Evolutionary conservation across 2,329 filamentous ascomycete species (phyloP).

Genomic region (Fusarium sp.): DNA sequence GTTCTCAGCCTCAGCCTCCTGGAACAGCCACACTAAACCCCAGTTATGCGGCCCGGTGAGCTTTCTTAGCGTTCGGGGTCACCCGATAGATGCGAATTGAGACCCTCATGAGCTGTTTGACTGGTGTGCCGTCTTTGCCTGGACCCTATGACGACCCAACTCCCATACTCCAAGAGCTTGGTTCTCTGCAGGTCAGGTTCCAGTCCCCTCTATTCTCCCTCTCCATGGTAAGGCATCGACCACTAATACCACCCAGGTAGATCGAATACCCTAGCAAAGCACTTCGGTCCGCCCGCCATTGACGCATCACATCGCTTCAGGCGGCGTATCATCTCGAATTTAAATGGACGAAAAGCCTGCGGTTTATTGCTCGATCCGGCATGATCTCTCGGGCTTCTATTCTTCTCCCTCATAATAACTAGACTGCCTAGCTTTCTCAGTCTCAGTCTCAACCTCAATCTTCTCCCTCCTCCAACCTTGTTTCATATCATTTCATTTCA

Average conservation of each 20-base stretch:
- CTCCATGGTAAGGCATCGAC: background rate
- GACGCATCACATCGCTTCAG: conserved; percentile 17
- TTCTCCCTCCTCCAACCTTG: background rate
- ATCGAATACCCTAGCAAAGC: background rate
- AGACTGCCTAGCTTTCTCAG: background rate
- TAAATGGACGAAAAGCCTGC: conserved; percentile 7
- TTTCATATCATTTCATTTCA: background rate
- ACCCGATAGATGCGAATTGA: conserved; percentile 26
- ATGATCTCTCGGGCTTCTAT: conserved; percentile 14
- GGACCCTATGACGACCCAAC: conserved; percentile 28
- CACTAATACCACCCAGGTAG: conserved; percentile 3
- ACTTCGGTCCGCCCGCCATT: conserved; percentile 33
- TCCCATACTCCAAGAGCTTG: conserved; percentile 20
- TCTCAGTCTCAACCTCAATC: background rate
- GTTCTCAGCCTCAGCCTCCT: conserved; percentile 37
- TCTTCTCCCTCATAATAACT: conserved; percentile 10
- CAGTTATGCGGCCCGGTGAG: conserved; percentile 40
- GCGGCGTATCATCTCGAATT: conserved; percentile 19
- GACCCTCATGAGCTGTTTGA: conserved; percentile 28
- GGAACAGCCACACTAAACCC: conserved; percentile 28
- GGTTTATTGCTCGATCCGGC: conserved; percentile 19
- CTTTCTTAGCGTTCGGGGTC: conserved; percentile 41
- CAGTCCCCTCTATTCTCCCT: conserved; percentile 33
- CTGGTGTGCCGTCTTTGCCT: conserved; percentile 36
- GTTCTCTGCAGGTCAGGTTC: conserved; percentile 43